phyloP scores from a whole-genome alignment of 2,329 filamentous ascomycete species.

The Parastagonospora avenae region DNA sequence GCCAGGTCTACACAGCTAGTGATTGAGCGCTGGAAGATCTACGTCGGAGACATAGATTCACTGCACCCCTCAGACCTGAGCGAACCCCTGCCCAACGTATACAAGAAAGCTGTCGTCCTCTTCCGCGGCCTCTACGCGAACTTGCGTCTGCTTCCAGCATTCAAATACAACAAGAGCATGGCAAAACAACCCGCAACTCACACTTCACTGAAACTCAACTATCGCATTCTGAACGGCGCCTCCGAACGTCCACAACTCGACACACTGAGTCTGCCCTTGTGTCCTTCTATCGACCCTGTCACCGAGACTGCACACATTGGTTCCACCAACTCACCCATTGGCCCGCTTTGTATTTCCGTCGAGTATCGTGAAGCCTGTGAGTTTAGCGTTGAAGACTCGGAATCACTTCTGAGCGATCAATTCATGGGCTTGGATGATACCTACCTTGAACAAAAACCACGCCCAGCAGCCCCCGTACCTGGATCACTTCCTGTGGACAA shows the following conservation, averaged over 20 bases:
- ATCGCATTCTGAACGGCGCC: conserved; percentile 73
- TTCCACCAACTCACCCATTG: conserved; percentile 83
- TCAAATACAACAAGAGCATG: conserved; percentile 79
- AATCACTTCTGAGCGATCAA: conserved; percentile 86
- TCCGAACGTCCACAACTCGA: conserved; percentile 63
- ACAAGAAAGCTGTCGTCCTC: conserved; percentile 96
- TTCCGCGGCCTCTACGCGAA: conserved; percentile 88
- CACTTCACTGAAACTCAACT: conserved; percentile 72
- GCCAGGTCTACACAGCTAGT: conserved; percentile 70
- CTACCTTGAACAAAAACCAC: conserved; percentile 76
- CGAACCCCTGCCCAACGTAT: conserved; percentile 78
- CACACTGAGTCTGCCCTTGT: conserved; percentile 72
- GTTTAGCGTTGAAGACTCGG: conserved; percentile 89
- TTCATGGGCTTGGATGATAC: conserved; percentile 92
- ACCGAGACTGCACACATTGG: conserved; percentile 81
- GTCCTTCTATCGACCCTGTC: conserved; percentile 57
- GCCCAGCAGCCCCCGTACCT: conserved; percentile 58
- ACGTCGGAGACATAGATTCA: conserved; percentile 67
- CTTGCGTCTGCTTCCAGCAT: conserved; percentile 80
- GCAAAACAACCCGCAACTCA: conserved; percentile 70
- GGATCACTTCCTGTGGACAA: conserved; percentile 76
- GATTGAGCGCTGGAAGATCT: conserved; percentile 88
- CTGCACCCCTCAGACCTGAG: conserved; percentile 62
- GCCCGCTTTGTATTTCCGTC: conserved; percentile 79
- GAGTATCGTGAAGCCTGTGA: conserved; percentile 87